phyloP scores from a whole-genome alignment of 1,139 yeast species.

The Debaryomyces robertsiae region DNA sequence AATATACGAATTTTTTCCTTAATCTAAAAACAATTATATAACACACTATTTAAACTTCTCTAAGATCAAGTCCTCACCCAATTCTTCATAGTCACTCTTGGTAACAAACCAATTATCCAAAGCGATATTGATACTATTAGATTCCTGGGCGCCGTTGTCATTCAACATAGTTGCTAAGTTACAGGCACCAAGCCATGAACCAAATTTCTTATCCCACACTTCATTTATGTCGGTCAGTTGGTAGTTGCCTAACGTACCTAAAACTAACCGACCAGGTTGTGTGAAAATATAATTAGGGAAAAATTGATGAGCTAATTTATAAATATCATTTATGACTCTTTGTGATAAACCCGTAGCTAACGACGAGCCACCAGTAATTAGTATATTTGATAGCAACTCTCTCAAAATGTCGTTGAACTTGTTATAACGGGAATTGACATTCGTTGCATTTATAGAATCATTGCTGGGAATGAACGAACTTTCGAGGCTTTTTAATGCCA shows the following conservation, averaged over 20 bases:
- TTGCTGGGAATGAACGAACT: slow-evolving; percentile 31
- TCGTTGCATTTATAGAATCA: slow-evolving; percentile 18
- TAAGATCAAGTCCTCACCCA: slow-evolving; percentile 57
- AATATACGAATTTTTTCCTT: slow-evolving; percentile 8
- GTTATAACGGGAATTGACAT: slow-evolving; percentile 32
- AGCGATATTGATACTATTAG: slow-evolving; percentile 46
- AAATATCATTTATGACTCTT: slow-evolving; percentile 60
- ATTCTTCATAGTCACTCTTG: slow-evolving; percentile 59
- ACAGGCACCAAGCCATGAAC: slow-evolving; percentile 71
- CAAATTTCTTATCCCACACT: slow-evolving; percentile 55
- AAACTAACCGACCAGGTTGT: slow-evolving; percentile 21
- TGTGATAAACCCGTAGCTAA: slow-evolving; percentile 62
- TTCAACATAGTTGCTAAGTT: slow-evolving; percentile 57
- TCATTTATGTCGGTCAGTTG: slow-evolving; percentile 36
- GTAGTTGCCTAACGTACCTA: slow-evolving; percentile 27
- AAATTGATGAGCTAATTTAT: slow-evolving; percentile 44
- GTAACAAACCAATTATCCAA: slow-evolving; percentile 58
- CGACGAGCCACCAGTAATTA: slow-evolving; percentile 69
- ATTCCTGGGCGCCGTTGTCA: slow-evolving; percentile 41
- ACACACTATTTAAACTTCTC: slow-evolving; percentile 52
- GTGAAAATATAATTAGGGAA: slow-evolving; percentile 51
- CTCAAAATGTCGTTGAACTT: slow-evolving; percentile 46
- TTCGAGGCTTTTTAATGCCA: slow-evolving; percentile 41
- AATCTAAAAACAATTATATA: slow-evolving; percentile 6
- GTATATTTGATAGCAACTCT: slow-evolving; percentile 55